These are phyloP conservation scores for Daldinia grandis DNA, from an alignment of 495 filamentous ascomycete species.

Conservation along the genomic window DNA sequence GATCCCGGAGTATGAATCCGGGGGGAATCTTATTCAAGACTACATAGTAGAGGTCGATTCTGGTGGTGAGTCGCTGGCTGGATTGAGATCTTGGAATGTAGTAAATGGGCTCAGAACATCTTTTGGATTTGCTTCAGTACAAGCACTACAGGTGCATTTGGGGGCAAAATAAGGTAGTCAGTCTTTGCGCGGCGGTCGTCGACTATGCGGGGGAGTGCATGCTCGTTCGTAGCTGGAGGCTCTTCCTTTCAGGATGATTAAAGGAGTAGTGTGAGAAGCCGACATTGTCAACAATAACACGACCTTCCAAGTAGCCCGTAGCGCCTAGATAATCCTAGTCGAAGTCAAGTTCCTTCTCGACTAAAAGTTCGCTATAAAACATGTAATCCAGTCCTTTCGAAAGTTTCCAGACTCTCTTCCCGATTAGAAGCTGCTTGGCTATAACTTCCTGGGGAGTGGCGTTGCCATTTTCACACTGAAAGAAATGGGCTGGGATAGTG, in stretches of 20 bases:
- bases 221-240: neutral
- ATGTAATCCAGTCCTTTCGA: neutral
- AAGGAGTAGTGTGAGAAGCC: neutral
- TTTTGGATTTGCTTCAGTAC: neutral
- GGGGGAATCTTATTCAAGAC: slow-evolving; percentile 47
- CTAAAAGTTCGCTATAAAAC: neutral
- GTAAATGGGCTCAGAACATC: neutral
- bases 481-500: neutral
- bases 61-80: neutral
- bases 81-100: neutral
- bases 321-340: neutral
- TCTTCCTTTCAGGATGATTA: neutral
- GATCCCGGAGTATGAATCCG: slow-evolving; percentile 50
- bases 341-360: neutral
- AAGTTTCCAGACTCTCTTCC: neutral
- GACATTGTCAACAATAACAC: neutral
- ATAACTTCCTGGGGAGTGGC: neutral
- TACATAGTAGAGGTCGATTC: slow-evolving; percentile 47
- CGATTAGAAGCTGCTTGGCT: neutral
- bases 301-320: neutral
- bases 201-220: neutral
- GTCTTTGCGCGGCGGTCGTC: neutral
- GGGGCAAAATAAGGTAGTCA: neutral
- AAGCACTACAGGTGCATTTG: neutral
- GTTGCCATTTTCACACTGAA: neutral